Percentiles rank a stretch among this genome's conserved stretches.
phyloP scores from a whole-genome alignment of 2,329 filamentous ascomycete species.

The Beauveria pseudobassiana region DNA sequence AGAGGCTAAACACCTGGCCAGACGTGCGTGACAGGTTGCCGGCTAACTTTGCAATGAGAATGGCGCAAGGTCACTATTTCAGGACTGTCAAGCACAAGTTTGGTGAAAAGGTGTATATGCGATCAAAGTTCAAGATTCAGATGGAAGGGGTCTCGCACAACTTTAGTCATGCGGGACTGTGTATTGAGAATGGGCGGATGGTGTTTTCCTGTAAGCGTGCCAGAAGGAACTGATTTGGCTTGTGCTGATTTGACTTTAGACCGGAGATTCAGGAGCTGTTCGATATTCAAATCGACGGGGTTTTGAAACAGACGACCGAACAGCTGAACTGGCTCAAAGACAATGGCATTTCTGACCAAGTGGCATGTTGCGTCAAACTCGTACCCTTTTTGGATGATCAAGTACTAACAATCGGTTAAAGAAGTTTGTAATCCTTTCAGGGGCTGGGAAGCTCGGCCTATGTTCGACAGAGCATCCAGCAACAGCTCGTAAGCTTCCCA shows the following conservation, averaged over 20 bases:
- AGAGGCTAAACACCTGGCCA: conserved; percentile 28
- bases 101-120: conserved; percentile 35
- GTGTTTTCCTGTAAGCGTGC: conserved; percentile 29
- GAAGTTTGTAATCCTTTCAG: conserved; percentile 37
- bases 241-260: conserved; percentile 18
- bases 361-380: conserved; percentile 21
- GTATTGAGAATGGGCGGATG: conserved; percentile 34
- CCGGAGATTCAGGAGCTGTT: conserved; percentile 37
- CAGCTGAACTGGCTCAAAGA: conserved; percentile 32
- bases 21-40: conserved; percentile 29
- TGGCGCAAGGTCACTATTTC: conserved; percentile 32
- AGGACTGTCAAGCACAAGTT: conserved; percentile 34
- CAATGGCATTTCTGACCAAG: conserved; percentile 24
- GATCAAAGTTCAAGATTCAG: conserved; percentile 31
- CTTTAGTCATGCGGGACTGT: conserved; percentile 28
- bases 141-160: conserved; percentile 36
- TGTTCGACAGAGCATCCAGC: conserved; percentile 34
- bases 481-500: conserved; percentile 24
- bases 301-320: conserved; percentile 30
- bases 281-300: conserved; percentile 32
- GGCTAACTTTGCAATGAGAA: conserved; percentile 26
- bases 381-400: not conserved
- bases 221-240: not conserved
- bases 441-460: conserved; percentile 39
- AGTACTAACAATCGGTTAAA: conserved; percentile 13